These are phyloP conservation scores for Hippophae gyantsensis DNA, from an alignment of 306 rosid species.

Conservation along the genomic window DNA sequence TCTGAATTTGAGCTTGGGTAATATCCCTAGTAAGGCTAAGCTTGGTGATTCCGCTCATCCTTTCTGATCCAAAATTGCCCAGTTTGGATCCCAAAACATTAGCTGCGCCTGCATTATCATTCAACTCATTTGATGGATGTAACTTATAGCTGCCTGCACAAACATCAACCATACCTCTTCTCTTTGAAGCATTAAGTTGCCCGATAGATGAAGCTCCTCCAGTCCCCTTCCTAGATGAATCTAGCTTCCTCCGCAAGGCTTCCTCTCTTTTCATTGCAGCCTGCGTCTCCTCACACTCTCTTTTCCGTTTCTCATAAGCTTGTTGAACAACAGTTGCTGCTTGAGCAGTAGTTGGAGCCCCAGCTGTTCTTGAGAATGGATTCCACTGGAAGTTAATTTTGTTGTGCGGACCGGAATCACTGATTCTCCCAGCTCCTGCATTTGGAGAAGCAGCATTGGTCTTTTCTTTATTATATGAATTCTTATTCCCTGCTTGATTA, in stretches of 20 bases:
- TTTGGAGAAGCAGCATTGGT: constrained; percentile 28
- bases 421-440: constrained; percentile 32
- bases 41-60: constrained; percentile 22
- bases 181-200: constrained; percentile 44
- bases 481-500: constrained; percentile 33
- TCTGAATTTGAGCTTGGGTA: constrained; percentile 35
- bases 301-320: constrained; percentile 82
- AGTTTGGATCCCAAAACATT: constrained; percentile 22
- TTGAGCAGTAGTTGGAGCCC: constrained; percentile 64
- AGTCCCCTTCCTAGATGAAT: constrained; percentile 37
- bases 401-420: constrained; percentile 22
- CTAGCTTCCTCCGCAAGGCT: constrained; percentile 47
- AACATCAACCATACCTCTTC: constrained; percentile 46
- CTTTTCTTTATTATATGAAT: constrained; percentile 31
- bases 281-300: constrained; percentile 83
- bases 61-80: constrained; percentile 14
- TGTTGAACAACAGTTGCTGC: constrained; percentile 88
- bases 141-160: constrained; percentile 23
- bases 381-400: constrained; percentile 58
- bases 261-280: constrained; percentile 60
- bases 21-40: constrained; percentile 21
- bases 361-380: constrained; percentile 56
- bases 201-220: constrained; percentile 29
- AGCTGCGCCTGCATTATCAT: constrained; percentile 28
- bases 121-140: constrained; percentile 31